These are phyloP conservation scores for Xylariaceae sp. DNA, from an alignment of 2,329 filamentous ascomycete species.

Conservation along the genomic window DNA sequence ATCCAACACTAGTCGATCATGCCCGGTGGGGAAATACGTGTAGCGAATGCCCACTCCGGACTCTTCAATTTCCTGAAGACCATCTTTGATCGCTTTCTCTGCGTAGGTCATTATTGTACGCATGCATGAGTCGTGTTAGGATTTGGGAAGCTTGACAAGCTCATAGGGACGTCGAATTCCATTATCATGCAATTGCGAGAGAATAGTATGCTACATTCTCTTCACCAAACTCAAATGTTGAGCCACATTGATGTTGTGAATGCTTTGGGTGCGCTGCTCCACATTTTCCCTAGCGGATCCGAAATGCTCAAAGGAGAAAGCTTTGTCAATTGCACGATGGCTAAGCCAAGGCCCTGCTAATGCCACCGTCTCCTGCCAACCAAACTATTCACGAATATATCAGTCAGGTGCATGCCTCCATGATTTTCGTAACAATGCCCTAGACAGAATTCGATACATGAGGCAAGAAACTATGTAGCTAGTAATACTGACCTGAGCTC, in stretches of 20 bases:
- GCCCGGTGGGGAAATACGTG: too few relatives aligned
- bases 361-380: slow-evolving; percentile 12
- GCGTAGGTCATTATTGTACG: slow-evolving; percentile 5
- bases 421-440: too few relatives aligned
- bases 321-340: slow-evolving; percentile 4
- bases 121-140: slow-evolving; percentile 4
- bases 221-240: slow-evolving; percentile 3
- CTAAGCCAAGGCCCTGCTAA: slow-evolving; percentile 1
- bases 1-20: too few relatives aligned
- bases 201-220: slow-evolving; percentile 6
- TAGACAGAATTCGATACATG: not conserved
- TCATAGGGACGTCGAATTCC: not conserved
- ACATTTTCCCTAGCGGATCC: not conserved
- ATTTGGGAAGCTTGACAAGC: slow-evolving; percentile 5
- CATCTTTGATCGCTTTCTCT: slow-evolving; percentile 5
- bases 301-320: slow-evolving; percentile 1
- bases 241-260: not conserved
- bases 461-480: not conserved
- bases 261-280: too few relatives aligned
- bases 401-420: not conserved
- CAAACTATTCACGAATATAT: slow-evolving; percentile 5
- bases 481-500: slow-evolving; percentile 8
- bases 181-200: slow-evolving; percentile 3
- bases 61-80: slow-evolving; percentile 4
- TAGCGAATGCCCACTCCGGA: slow-evolving; percentile 7